These are phyloP conservation scores for Pistacia integerrima DNA, from an alignment of 345 rosid species.

Conservation along the genomic window DNA sequence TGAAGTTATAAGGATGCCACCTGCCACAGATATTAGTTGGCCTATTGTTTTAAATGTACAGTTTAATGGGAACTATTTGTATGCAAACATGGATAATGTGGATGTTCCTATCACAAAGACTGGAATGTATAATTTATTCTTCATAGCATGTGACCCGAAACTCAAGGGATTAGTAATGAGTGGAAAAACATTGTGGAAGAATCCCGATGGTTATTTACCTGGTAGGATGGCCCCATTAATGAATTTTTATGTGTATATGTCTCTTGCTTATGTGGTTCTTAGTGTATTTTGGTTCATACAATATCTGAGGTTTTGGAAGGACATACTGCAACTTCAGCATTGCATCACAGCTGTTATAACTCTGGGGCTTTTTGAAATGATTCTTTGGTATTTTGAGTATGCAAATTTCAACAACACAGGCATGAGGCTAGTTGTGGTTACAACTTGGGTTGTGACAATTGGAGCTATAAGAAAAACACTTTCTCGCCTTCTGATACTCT, in stretches of 20 bases:
- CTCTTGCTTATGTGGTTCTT: slow-evolving; percentile 69
- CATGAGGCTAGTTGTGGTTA: slow-evolving; percentile 72
- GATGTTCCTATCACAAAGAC: slow-evolving; percentile 58
- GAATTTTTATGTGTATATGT: slow-evolving; percentile 78
- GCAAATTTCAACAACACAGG: slow-evolving; percentile 79
- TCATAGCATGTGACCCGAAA: slow-evolving; percentile 82
- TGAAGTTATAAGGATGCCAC: slow-evolving; percentile 85
- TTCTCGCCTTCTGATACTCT: slow-evolving; percentile 75
- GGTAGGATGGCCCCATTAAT: slow-evolving; percentile 96
- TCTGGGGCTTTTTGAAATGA: slow-evolving; percentile 90
- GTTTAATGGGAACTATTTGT: slow-evolving; percentile 52
- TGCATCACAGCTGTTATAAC: slow-evolving; percentile 74
- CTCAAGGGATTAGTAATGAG: slow-evolving; percentile 77
- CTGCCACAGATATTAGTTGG: slow-evolving; percentile 69
- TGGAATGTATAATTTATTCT: slow-evolving; percentile 94
- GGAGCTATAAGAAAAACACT: slow-evolving; percentile 81
- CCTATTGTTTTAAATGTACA: slow-evolving; percentile 68
- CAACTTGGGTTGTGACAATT: slow-evolving; percentile 88
- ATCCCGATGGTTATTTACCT: slow-evolving; percentile 88
- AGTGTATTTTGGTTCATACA: slow-evolving; percentile 77
- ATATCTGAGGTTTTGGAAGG: slow-evolving; percentile 76
- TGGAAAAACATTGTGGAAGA: slow-evolving; percentile 95
- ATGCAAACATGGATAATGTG: slow-evolving; percentile 43
- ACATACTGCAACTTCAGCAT: slow-evolving; percentile 90
- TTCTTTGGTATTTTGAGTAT: slow-evolving; percentile 87